Conservation (phyloP, 2,329 filamentous ascomycete species). For the Neofusicoccum cordaticola region DNA sequence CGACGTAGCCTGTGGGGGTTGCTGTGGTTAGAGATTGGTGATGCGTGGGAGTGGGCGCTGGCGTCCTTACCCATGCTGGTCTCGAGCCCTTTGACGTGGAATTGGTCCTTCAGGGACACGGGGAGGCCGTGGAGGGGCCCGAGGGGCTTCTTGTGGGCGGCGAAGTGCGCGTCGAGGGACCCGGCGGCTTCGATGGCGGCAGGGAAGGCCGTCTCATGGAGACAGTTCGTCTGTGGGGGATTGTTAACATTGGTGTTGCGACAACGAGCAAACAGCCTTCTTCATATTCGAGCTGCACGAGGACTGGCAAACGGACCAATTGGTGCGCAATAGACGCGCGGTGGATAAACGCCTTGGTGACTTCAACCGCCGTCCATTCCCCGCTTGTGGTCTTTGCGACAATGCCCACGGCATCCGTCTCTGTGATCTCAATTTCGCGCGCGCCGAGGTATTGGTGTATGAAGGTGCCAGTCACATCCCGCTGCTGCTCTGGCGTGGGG, state of each 20-base stretch:
- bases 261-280: too few species aligned
- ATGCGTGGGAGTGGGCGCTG: too few species aligned
- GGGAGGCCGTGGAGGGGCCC: constrained; percentile 50
- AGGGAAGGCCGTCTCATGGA: constrained; percentile 52
- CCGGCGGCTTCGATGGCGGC: constrained; percentile 43
- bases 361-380: constrained; percentile 56
- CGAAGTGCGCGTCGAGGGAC: constrained; percentile 40
- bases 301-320: constrained; percentile 26
- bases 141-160: constrained; percentile 34
- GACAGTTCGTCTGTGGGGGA: constrained; percentile 28
- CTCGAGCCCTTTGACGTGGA: constrained; percentile 48
- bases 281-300: too few species aligned
- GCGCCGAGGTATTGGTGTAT: constrained; percentile 55
- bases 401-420: constrained; percentile 58
- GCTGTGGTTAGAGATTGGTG: too few species aligned
- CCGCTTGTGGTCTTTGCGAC: constrained; percentile 54
- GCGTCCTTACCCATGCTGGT: constrained; percentile 43
- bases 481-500: constrained; percentile 13
- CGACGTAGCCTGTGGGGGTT: constrained; percentile 49
- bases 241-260: neutral
- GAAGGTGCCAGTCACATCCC: constrained; percentile 51
- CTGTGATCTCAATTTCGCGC: constrained; percentile 59
- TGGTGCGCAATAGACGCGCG: constrained; percentile 54
- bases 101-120: constrained; percentile 50
- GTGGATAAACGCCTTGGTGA: constrained; percentile 57